phyloP scores from a whole-genome alignment of 306 rosid species.

The Oxytropis ochrocephala region DNA sequence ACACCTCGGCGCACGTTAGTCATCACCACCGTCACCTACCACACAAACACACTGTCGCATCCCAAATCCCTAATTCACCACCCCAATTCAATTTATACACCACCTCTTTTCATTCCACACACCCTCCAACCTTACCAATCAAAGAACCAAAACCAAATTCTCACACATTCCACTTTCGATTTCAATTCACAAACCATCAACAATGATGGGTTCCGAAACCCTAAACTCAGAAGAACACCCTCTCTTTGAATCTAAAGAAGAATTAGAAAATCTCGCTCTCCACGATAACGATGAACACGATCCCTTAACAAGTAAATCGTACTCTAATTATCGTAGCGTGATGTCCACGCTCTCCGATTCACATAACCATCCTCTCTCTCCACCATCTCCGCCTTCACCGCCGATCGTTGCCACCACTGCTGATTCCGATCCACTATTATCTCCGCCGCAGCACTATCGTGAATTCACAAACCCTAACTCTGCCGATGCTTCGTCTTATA shows the following conservation, averaged over 20 bases:
- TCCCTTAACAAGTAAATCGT: slow-evolving; percentile 36
- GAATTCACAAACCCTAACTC: slow-evolving; percentile 31
- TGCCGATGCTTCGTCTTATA: slow-evolving; percentile 32
- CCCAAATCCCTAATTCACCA: slow-evolving; percentile 19
- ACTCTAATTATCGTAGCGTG: slow-evolving; percentile 68
- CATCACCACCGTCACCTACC: neutral
- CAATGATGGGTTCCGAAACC: slow-evolving; percentile 87
- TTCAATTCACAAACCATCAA: neutral
- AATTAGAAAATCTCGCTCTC: slow-evolving; percentile 56
- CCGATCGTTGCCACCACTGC: slow-evolving; percentile 24
- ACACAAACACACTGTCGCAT: neutral
- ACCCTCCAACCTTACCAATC: slow-evolving; percentile 9
- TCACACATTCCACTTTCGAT: neutral
- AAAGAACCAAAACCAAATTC: neutral
- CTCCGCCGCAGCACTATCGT: slow-evolving; percentile 30
- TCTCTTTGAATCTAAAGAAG: slow-evolving; percentile 40
- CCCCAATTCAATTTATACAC: neutral
- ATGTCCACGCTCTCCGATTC: slow-evolving; percentile 47
- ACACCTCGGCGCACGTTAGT: slow-evolving; percentile 30
- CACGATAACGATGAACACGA: slow-evolving; percentile 36
- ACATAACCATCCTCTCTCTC: slow-evolving; percentile 39
- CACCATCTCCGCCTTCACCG: slow-evolving; percentile 27
- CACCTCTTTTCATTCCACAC: neutral
- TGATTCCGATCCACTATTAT: slow-evolving; percentile 40
- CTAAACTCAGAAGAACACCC: slow-evolving; percentile 46